Evolutionary conservation across 108 stramenopile species (phyloP).

Genomic region (Skeletonema potamos): DNA sequence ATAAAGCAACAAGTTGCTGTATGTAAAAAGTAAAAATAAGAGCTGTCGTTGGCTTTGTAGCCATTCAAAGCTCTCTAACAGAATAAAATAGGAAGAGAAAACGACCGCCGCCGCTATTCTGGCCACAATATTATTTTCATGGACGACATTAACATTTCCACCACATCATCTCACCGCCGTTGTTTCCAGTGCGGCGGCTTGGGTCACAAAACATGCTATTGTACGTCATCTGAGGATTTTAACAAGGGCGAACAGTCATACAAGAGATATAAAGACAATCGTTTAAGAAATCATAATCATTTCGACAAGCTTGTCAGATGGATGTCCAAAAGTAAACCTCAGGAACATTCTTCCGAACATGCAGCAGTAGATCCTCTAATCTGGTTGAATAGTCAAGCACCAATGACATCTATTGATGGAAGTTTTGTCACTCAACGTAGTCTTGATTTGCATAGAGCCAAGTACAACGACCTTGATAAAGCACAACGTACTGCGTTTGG

Average conservation of each 20-base stretch:
- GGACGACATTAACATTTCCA: not conserved
- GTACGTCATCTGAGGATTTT: not conserved
- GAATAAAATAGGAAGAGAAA: no score
- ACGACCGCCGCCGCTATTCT: no score
- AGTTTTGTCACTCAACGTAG: not conserved
- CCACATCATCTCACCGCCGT: not conserved
- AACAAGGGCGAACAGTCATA: not conserved
- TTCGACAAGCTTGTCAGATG: not conserved
- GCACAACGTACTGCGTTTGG: not conserved
- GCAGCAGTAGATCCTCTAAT: not conserved
- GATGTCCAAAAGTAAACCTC: not conserved
- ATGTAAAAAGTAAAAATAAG: no score
- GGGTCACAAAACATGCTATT: not conserved
- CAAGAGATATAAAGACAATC: not conserved
- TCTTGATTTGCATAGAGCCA: conserved; percentile 3
- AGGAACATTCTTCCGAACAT: not conserved
- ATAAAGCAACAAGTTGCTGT: no score
- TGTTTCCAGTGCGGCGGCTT: not conserved
- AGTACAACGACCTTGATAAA: conserved; percentile 8
- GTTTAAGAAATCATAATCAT: not conserved
- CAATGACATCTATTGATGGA: not conserved
- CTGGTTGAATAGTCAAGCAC: not conserved
- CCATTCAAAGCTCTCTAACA: no score
- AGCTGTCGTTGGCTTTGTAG: no score
- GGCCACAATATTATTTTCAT: no score